A percentile compares a stretch with the other conserved stretches of the same genome.
Evolutionary conservation across 2,329 filamentous ascomycete species (phyloP).

Genomic region (Neophaeococcomyces mojaviensis): DNA sequence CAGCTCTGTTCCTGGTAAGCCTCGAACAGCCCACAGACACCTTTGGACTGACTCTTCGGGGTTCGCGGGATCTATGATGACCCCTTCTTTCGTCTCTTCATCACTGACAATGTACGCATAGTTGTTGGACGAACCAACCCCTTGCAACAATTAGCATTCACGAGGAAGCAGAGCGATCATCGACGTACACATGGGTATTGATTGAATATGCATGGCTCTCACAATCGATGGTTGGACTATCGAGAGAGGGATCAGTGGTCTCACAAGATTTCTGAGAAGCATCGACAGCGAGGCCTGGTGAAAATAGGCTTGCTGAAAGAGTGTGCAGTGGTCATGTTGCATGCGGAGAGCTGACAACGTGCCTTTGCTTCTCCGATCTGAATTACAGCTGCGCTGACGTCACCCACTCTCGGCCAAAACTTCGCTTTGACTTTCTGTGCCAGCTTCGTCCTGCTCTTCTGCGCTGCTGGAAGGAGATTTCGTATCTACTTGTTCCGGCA

Average conservation of each 20-base stretch:
- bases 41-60: slow-evolving; percentile 38
- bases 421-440: not conserved
- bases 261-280: slow-evolving; percentile 4
- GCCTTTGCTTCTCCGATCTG: not conserved
- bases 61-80: slow-evolving; percentile 46
- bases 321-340: not conserved
- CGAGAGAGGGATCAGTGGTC: not conserved
- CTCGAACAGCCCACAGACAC: not conserved
- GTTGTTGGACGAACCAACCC: slow-evolving; percentile 37
- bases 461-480: too few relatives aligned
- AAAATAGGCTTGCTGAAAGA: not conserved
- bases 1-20: slow-evolving; percentile 9
- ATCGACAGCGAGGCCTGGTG: not conserved
- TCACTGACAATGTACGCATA: slow-evolving; percentile 47
- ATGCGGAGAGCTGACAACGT: slow-evolving; percentile 4
- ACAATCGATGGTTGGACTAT: not conserved
- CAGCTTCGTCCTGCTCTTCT: not conserved
- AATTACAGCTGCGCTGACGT: not conserved
- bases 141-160: slow-evolving; percentile 16
- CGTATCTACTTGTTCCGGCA: not conserved
- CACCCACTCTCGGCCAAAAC: not conserved
- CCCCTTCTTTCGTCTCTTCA: slow-evolving; percentile 42
- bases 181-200: slow-evolving; percentile 47
- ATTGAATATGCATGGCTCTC: slow-evolving; percentile 42
- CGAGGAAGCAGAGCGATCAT: not conserved